Evolutionary conservation across 352 stramenopile genomes (phyloP), one percentile per base, ranked within the genome.

Genomic region (Phytophthora europaea): DNA sequence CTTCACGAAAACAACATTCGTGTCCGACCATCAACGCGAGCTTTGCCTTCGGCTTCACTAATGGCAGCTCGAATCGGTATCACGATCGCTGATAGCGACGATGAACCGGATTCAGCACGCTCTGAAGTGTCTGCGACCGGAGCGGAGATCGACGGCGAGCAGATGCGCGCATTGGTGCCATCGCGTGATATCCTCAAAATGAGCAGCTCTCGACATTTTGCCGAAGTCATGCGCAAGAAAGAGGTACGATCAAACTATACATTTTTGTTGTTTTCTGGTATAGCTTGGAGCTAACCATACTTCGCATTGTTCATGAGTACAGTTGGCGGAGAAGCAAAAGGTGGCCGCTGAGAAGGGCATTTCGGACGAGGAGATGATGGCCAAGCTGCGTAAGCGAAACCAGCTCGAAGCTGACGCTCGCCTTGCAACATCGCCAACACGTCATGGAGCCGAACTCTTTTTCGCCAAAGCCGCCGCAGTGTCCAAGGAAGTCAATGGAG

Each of bases 141-240:
- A n/a, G 65, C 61, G 4, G 67, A 68, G 12, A 22, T 68, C 40
- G 68, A 68, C 20, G 62, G 51, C 6, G 84, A 90, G 13, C 63
- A 78, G 34, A 84, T 85, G 55, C 86, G 87, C 45, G 81, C 87
- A 28, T 57, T 92, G 18, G 85, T 96, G 38, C 89, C 86, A 33
- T 92, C 88, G 10, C 84, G 89, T 10, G 83, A 93, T 58, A 94
- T 96, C 58, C 85, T 96, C 57, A 96, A 96, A 81, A 93, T 94
- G 83, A 94, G 86, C 75, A 96, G 89, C 75, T 92, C 84, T 13
- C 81, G 89, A 12, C 88, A 94, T 53, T 94, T 89, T 48, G 82
- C 89, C 20, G 88, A 96, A 61, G 82, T 94, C 34, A 88, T 92
- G 28, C 88, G 89, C 23, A 96, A 92, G 72, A 88, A 91, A 81